Evolutionary conservation across 306 rosid genomes (phyloP).

Genomic region (Pterocarpus macrocarpus): DNA sequence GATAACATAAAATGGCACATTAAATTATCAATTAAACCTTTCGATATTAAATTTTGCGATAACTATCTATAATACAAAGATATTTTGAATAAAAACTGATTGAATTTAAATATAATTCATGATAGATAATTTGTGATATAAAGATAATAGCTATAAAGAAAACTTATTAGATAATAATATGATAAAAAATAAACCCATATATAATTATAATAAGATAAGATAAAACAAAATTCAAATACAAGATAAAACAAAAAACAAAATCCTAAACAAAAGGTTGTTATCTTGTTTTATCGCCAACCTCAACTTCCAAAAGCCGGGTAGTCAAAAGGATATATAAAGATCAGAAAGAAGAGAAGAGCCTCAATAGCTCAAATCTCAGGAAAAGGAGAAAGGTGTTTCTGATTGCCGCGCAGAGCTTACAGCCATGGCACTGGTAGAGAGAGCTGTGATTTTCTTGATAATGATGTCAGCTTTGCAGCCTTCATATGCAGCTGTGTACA

Average conservation of each 20-base stretch:
- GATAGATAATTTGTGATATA: too few relatives aligned
- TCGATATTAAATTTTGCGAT: too few relatives aligned
- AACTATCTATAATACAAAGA: too few relatives aligned
- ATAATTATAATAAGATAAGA: too few relatives aligned
- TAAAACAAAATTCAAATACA: too few relatives aligned
- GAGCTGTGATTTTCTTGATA: constrained; percentile 35
- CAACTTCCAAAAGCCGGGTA: constrained; percentile 27
- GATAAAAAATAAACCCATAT: too few relatives aligned
- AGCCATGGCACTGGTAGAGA: constrained; percentile 57
- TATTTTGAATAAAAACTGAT: too few relatives aligned
- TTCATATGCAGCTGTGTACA: constrained; percentile 61
- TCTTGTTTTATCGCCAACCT: not conserved
- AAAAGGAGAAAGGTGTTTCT: not conserved
- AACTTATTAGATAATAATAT: too few relatives aligned
- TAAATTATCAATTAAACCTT: too few relatives aligned
- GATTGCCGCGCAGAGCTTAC: not conserved
- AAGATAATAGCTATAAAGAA: too few relatives aligned
- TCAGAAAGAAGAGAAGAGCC: constrained; percentile 2
- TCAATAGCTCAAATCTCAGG: constrained; percentile 22
- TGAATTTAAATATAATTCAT: too few relatives aligned
- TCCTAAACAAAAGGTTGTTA: not conserved
- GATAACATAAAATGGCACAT: too few relatives aligned
- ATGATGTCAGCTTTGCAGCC: constrained; percentile 40
- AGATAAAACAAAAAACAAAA: not conserved
- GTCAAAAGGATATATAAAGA: constrained; percentile 52